These are phyloP conservation scores for Ophiostoma piceae DNA, from an alignment of 2,329 filamentous ascomycete genomes.

Conservation along the genomic window DNA sequence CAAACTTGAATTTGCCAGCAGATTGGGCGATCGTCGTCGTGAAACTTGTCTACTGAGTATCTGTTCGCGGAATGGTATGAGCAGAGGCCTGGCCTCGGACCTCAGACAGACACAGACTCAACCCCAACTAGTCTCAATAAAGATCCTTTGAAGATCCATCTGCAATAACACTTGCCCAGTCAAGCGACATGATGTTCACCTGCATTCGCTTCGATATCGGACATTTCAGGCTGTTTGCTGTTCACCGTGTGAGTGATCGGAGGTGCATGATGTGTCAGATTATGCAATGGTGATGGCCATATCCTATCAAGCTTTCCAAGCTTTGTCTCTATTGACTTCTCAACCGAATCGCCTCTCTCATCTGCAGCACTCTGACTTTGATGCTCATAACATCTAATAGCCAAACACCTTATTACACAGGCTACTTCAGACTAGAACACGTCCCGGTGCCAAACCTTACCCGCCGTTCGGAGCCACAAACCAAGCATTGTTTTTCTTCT, in stretches of 20 bases:
- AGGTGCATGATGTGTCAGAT: neutral
- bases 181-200: neutral
- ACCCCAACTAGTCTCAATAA: too few relatives aligned
- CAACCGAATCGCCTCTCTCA: neutral
- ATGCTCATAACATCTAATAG: too few relatives aligned
- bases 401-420: neutral
- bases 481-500: neutral
- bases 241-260: neutral
- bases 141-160: neutral
- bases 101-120: too few relatives aligned
- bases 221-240: neutral
- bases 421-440: neutral
- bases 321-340: neutral
- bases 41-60: neutral
- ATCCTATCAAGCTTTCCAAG: neutral
- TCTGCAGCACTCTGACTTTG: neutral
- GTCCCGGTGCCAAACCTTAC: neutral
- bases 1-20: neutral
- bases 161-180: neutral
- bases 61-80: neutral
- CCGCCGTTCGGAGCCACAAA: neutral
- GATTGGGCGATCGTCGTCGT: neutral
- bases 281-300: neutral
- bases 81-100: neutral
- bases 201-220: neutral